These are phyloP conservation scores for Echinosophora koreensis DNA, from an alignment of 306 rosid genomes.

Conservation along the genomic window DNA sequence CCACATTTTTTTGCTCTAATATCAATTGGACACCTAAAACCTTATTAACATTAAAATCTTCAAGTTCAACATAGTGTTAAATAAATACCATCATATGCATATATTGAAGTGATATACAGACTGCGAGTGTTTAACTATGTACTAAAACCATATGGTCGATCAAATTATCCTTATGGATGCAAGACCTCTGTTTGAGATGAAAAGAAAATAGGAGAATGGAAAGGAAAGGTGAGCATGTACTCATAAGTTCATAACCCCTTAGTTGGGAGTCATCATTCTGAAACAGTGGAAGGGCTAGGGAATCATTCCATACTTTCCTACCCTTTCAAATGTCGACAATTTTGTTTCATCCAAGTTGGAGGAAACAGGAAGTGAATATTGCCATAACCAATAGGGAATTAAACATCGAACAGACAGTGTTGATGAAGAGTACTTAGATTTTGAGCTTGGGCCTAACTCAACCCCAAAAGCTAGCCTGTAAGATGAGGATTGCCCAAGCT, in stretches of 20 bases:
- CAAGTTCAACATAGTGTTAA: neutral
- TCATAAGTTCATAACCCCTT: neutral
- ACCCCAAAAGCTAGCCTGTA: no score
- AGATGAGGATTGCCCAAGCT: no score
- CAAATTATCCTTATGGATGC: neutral
- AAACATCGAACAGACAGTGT: neutral
- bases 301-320: neutral
- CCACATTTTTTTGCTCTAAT: neutral
- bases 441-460: no score
- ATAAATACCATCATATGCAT: neutral
- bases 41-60: neutral
- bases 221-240: neutral
- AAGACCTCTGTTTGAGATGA: neutral
- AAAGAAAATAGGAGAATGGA: neutral
- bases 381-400: neutral
- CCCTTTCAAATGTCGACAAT: neutral
- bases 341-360: neutral
- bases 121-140: neutral
- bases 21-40: neutral
- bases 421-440: slow-evolving; percentile 6
- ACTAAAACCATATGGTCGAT: neutral
- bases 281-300: neutral
- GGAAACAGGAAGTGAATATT: neutral
- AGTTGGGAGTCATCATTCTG: neutral
- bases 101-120: neutral